Evolutionary conservation across 2,329 filamentous ascomycete species (phyloP), one percentile per base, ranked within the genome.

Genomic region (Sclerotinia trifoliorum): DNA sequence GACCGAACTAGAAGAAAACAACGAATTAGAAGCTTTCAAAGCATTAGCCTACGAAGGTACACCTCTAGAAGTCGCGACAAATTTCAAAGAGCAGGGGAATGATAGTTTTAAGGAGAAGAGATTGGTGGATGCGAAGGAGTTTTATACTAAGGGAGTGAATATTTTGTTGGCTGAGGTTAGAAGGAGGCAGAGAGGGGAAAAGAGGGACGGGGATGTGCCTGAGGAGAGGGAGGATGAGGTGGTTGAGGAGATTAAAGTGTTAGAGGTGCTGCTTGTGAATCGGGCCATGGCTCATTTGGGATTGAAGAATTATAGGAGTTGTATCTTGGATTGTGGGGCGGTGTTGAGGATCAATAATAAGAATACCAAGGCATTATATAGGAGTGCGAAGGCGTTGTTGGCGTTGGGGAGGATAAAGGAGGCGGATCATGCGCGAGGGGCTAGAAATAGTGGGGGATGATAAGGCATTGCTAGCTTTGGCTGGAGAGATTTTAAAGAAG

Each of bases 31-130:
- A 74, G 96, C 95, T 0, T 84, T 99, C 70, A 90, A 92, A 77
- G 94, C 95, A 0, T 83, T 99, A 51, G 92, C 93, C 42, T 97
- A 97, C 78, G 95, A 99, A 81, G 96, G 95, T 26, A 94, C 93
- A 11, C 88, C 92, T 61, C 84, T 89, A 13, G 94, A 98, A 78
- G 90, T 96, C 70, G 91, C 89, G 26, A 81, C 85, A 56, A 92
- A 92, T 72, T 97, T 97, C 82, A 93, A 95, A 75, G 90, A 94
- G 77, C 91, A 93, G 73, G 95, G 95, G 46, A 99, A 99, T 78
- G 94, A 98, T 75, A 89, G 87, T 75, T 96, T 96, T 77, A 84
- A 85, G 74, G 83, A 84, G 67, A 89, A 88, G 78, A 83, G 87
- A 60, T 97, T 90, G 88, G 83, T 80, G 35, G 93, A 98, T 78